phyloP scores from a whole-genome alignment of 2,329 filamentous ascomycete genomes.

The Aspergillus alliaceus region DNA sequence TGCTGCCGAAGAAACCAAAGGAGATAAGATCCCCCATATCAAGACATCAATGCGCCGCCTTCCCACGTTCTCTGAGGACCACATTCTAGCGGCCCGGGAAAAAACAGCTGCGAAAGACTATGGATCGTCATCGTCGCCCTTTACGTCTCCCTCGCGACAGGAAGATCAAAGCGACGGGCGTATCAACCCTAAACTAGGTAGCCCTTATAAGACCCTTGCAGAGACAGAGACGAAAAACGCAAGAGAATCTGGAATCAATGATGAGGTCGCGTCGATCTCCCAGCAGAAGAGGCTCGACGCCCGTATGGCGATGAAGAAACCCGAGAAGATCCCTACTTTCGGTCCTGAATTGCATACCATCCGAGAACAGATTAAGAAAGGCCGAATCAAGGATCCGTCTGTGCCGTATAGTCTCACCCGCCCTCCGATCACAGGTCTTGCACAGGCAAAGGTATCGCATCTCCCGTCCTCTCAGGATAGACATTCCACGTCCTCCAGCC shows the following conservation, averaged over 20 bases:
- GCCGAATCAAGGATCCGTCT: conserved; percentile 28
- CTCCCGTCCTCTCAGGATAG: conserved; percentile 23
- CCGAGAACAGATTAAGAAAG: conserved; percentile 22
- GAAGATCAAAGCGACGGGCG: conserved; percentile 35
- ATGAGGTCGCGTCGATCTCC: neutral
- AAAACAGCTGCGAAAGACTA: conserved; percentile 39
- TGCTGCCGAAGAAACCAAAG: conserved; percentile 35
- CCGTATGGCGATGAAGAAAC: conserved; percentile 10
- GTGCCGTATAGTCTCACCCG: conserved; percentile 32
- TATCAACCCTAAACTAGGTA: conserved; percentile 15
- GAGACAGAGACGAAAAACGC: conserved; percentile 10
- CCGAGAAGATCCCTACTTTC: conserved; percentile 31
- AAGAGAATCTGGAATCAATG: conserved; percentile 13
- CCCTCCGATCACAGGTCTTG: conserved; percentile 49
- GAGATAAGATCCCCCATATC: conserved; percentile 29
- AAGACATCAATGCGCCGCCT: conserved; percentile 31
- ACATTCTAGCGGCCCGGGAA: conserved; percentile 33
- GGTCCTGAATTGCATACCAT: conserved; percentile 24
- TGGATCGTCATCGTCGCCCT: conserved; percentile 50
- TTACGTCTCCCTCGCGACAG: conserved; percentile 49
- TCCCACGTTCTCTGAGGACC: conserved; percentile 38
- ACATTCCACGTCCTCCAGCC: conserved; percentile 39
- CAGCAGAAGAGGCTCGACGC: conserved; percentile 15
- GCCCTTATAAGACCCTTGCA: conserved; percentile 12
- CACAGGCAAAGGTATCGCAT: conserved; percentile 38